Base-by-base conservation (phyloP, 2,329 filamentous ascomycete genomes). In the Alternaria brassicicola region DNA sequence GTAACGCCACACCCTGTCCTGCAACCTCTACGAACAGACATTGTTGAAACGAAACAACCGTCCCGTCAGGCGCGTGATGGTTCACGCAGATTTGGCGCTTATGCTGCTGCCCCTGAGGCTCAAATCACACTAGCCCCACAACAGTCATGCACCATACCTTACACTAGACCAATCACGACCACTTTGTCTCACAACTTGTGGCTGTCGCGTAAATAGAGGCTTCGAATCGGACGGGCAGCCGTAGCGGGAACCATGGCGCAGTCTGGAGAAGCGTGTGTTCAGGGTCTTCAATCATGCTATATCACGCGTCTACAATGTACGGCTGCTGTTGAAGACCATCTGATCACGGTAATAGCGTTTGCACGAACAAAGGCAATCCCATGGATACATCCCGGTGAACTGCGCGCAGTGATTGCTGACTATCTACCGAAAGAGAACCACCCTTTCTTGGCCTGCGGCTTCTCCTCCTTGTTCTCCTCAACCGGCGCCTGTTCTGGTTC, bases 401-500 rank as follows among this genome's bases (percentile, higher is more conserved):
- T 42, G 46, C 41, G 35, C 48, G 19, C 48, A n/a, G 28, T 42
- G 38, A 33, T 38, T 54, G 26, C 35, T 30, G 15, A 41, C 67
- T 73, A 82, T 62, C 80, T 74, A 35, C 81, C 81, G 72, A 83
- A 83, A 15, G 80, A 79, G 67, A 83, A 83, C 81, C 81, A 83
- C 1, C 81, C 81, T 71, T 78, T 81, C 76, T 81, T 83, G 62
- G 78, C 78, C 55, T 75, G 72, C 59, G 77, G 76, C 64, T 72
- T 72, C 62, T 78, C 76, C 57, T 73, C 68, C 64, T 49, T 59
- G 58, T 62, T 55, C 48, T 62, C 67, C 60, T 70, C 68, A 55
- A 69, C 68, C 55, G 47, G 60, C 52, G 61, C 67, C 60, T 65
- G 66, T 36, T 64, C 65, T 65, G 70, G 41, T 51, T 63, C 63